These are phyloP conservation scores for Warburgia ugandensis DNA, from an alignment of 164 flowering plant genomes.

Conservation along the genomic window DNA sequence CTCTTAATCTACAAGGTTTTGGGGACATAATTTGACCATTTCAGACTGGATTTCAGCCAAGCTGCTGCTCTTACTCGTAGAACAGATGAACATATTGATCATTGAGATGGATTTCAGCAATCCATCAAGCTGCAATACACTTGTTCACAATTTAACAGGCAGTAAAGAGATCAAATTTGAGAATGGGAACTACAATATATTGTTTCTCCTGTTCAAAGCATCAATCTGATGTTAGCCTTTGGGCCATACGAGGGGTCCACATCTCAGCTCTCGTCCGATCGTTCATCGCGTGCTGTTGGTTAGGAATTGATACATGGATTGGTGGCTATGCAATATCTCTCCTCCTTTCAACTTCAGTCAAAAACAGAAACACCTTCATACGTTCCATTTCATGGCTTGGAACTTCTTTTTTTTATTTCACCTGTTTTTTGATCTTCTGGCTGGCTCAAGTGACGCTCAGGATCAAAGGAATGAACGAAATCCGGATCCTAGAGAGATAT, in stretches of 20 bases:
- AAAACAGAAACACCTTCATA: slow-evolving; percentile 22
- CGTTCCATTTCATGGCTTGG: slow-evolving; percentile 58
- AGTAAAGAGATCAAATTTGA: too few relatives aligned
- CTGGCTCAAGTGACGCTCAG: slow-evolving; percentile 47
- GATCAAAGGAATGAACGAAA: slow-evolving; percentile 80
- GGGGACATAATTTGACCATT: too few relatives aligned
- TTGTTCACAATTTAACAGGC: too few relatives aligned
- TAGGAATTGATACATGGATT: slow-evolving; percentile 89
- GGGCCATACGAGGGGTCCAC: slow-evolving; percentile 80
- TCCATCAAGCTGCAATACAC: too few relatives aligned
- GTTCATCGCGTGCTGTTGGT: slow-evolving; percentile 90
- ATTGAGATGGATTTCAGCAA: too few relatives aligned
- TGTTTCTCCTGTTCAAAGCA: too few relatives aligned
- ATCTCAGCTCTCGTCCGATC: slow-evolving; percentile 73
- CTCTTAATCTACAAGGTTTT: too few relatives aligned
- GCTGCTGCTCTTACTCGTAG: too few relatives aligned
- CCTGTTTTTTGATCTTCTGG: slow-evolving; percentile 79
- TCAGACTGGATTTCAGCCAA: too few relatives aligned
- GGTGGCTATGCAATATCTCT: slow-evolving; percentile 86
- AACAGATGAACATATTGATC: too few relatives aligned
- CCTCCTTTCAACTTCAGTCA: slow-evolving; percentile 46
- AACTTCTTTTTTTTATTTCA: slow-evolving; percentile 75
- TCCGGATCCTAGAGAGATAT: slow-evolving; percentile 67
- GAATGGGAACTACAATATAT: too few relatives aligned
- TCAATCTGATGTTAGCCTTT: too few relatives aligned